Evolutionary conservation across 78 protist genomes (phyloP).

Genomic region (slime mould (Dictyostelium discoideum)): dicty_2.7 NC_007089.4:3502001-3502500

Average conservation of each 20-base stretch:
- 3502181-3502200: slow-evolving; percentile 58
- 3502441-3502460: slow-evolving; percentile 43
- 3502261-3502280: slow-evolving; percentile 5
- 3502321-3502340: not conserved
- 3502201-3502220: slow-evolving; percentile 60
- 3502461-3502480: slow-evolving; percentile 3
- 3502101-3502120: slow-evolving; percentile 7
- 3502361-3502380: not conserved
- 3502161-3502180: not conserved
- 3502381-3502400: not conserved
- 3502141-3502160: not conserved
- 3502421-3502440: not conserved
- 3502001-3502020: slow-evolving; percentile 87
- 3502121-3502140: slow-evolving; percentile 2
- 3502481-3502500: not conserved
- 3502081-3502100: slow-evolving; percentile 22
- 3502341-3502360: slow-evolving; percentile 5
- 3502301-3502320: not conserved
- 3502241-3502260: slow-evolving; percentile 66
- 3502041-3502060: slow-evolving; percentile 82
- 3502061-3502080: slow-evolving; percentile 39
- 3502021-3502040: slow-evolving; percentile 89
- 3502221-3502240: slow-evolving; percentile 71
- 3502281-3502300: not conserved
- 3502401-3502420: not conserved